These are phyloP conservation scores for Hanseniaspora uvarum DNA, from an alignment of 1,139 yeast species.

Conservation along the genomic window DNA sequence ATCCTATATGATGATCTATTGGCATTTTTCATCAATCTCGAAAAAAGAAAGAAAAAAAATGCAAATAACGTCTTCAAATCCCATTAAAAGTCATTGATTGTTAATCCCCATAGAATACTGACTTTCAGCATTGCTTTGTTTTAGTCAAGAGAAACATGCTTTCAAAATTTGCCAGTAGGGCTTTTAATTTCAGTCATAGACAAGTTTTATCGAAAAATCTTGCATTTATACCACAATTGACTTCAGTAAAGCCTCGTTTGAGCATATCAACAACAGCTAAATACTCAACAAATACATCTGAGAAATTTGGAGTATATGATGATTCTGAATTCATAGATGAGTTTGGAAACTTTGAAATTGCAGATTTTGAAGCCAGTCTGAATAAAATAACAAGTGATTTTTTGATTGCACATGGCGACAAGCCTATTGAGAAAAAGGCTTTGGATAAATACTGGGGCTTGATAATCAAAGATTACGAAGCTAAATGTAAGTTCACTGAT, in stretches of 20 bases:
- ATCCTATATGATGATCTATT: neutral
- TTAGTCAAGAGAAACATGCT: neutral
- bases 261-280: neutral
- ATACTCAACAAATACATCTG: neutral
- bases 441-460: conserved; percentile 3
- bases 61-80: neutral
- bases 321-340: conserved; percentile 3
- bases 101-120: neutral
- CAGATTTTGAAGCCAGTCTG: neutral
- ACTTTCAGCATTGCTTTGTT: neutral
- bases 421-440: neutral
- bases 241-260: neutral
- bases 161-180: neutral
- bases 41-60: neutral
- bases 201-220: neutral
- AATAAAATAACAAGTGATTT: conserved; percentile 2
- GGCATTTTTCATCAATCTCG: neutral
- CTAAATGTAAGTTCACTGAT: conserved; percentile 3
- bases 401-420: neutral
- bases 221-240: neutral
- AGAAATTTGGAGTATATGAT: neutral
- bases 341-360: conserved; percentile 2
- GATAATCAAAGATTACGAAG: conserved; percentile 9
- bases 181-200: neutral
- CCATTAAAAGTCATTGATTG: neutral